Evolutionary conservation across 768 basidiomycete genomes (phyloP), one percentile per base, ranked within the genome.

Genomic region (Clathrus columnatus): DNA sequence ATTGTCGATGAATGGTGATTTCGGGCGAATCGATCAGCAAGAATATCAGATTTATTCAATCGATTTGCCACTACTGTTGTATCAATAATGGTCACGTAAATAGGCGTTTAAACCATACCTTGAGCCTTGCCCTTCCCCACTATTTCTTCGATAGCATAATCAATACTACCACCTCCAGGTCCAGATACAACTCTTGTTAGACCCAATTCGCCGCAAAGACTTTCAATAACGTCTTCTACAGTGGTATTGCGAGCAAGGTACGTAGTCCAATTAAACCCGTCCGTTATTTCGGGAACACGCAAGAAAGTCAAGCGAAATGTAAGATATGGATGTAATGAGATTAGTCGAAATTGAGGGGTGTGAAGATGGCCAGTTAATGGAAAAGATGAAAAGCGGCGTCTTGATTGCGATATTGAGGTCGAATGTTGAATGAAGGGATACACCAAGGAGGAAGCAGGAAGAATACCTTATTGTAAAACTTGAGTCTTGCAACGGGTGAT

Each of bases 281-380:
- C 90, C 50, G 83, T 78, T 56, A 91, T 79, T 65, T 89, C 85
- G 2, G 87, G 87, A 16, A 91, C 79, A 45, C 85, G 81, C 43
- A 76, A 66, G 67, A 89, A 86, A 0, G 72, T 63, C 36, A 87
- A 63, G 1, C 70, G 67, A 20, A 84, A 43, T 0, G 74, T 73
- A n/a, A 87, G 73, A 16, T 72, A 67, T 4, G 82, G 76, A 61
- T 91, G 79, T 2, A 84, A 72, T 5, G 85, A 85, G 2, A 91
- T 82, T 43, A 93, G 72, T 1, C 88, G 84, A 41, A 91, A 66
- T 2, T 75, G 68, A 8, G 89, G 83, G 2, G 72, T 72, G 62
- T 85, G 84, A 32, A 86, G 70, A 65, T 85, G 84, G 0, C 78
- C 76, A 1, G 85, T 84, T 60, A 85, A 69, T 7, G 80, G 78